Percentiles rank a stretch among this genome's conserved stretches.
Conservation (phyloP, 768 basidiomycete species). For the Podaxis pistillaris region DNA sequence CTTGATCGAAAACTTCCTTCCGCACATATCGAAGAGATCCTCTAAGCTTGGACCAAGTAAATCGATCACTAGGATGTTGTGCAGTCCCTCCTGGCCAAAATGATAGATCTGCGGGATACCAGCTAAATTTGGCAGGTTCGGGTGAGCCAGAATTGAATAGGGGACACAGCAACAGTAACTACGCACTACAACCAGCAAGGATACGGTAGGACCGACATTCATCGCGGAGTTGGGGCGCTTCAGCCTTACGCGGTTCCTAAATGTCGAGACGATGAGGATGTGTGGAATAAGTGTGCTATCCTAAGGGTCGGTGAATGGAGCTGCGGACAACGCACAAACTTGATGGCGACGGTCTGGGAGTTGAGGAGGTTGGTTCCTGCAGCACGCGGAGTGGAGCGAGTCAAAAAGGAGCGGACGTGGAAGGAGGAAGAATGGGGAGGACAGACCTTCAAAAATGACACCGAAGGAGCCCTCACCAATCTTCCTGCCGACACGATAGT, state of each 20-base stretch:
- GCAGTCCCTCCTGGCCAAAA: conserved; percentile 97
- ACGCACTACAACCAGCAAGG: conserved; percentile 85
- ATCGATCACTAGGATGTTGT: conserved; percentile 99
- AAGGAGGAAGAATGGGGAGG: conserved; percentile 8
- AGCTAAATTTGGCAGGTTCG: conserved; percentile 42
- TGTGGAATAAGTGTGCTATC: conserved; percentile 13
- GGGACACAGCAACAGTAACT: conserved; percentile 13
- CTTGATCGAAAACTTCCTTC: conserved; percentile 95
- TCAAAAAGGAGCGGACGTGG: not conserved
- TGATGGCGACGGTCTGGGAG: conserved; percentile 98
- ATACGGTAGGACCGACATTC: conserved; percentile 98
- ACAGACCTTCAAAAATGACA: conserved; percentile 86
- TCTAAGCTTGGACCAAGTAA: conserved; percentile 95
- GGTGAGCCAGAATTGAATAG: conserved; percentile 17
- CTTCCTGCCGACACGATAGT: conserved; percentile 98
- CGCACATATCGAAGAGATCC: conserved; percentile 99
- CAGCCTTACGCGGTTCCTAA: conserved; percentile 90
- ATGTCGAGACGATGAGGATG: conserved; percentile 16
- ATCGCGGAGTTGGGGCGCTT: conserved; percentile 96
- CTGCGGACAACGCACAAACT: conserved; percentile 77
- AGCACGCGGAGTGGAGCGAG: conserved; percentile 4
- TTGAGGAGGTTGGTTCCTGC: conserved; percentile 96
- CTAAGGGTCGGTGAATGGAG: conserved; percentile 8
- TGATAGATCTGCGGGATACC: conserved; percentile 99
- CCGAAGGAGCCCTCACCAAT: conserved; percentile 99